Evolutionary conservation across 345 rosid genomes (phyloP).

Genomic region (Camelina hispida): DNA sequence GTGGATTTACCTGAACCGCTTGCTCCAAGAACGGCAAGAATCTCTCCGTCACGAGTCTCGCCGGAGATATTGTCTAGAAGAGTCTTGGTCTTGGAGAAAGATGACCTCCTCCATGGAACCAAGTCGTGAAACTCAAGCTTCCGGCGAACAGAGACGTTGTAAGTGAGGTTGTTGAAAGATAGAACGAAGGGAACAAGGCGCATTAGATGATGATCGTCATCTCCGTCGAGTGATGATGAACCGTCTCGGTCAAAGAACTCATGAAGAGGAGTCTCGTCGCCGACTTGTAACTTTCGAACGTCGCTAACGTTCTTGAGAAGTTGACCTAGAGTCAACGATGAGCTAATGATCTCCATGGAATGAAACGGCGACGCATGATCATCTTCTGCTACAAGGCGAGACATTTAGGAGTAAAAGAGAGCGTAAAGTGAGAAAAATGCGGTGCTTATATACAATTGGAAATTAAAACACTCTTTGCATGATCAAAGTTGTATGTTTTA

Average conservation of each 20-base stretch:
- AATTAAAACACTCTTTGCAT: conserved; percentile 19
- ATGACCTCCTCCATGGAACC: conserved; percentile 38
- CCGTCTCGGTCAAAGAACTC: conserved; percentile 48
- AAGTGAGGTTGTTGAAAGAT: conserved; percentile 74
- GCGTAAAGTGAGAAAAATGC: conserved; percentile 6
- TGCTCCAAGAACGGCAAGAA: conserved; percentile 89
- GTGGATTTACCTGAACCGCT: conserved; percentile 97
- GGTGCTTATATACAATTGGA: background rate
- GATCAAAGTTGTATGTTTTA: conserved; percentile 4
- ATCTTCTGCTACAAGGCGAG: conserved; percentile 52
- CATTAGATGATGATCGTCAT: conserved; percentile 27
- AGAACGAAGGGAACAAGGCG: conserved; percentile 69
- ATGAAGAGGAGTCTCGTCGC: conserved; percentile 72
- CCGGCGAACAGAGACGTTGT: conserved; percentile 67
- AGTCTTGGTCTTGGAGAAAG: conserved; percentile 60
- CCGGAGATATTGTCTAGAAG: conserved; percentile 81
- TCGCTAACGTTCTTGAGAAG: conserved; percentile 76
- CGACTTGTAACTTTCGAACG: conserved; percentile 54
- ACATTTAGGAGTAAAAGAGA: conserved; percentile 39
- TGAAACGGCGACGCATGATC: conserved; percentile 41
- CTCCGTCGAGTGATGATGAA: conserved; percentile 27
- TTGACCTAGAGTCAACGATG: conserved; percentile 68
- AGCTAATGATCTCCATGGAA: conserved; percentile 49
- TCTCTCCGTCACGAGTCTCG: conserved; percentile 87
- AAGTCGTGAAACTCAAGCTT: conserved; percentile 51